A percentile compares a stretch with the other conserved stretches of the same genome.
These are phyloP conservation scores for Apiospora kogelbergensis DNA, from an alignment of 2,329 filamentous ascomycete species.

Conservation along the genomic window DNA sequence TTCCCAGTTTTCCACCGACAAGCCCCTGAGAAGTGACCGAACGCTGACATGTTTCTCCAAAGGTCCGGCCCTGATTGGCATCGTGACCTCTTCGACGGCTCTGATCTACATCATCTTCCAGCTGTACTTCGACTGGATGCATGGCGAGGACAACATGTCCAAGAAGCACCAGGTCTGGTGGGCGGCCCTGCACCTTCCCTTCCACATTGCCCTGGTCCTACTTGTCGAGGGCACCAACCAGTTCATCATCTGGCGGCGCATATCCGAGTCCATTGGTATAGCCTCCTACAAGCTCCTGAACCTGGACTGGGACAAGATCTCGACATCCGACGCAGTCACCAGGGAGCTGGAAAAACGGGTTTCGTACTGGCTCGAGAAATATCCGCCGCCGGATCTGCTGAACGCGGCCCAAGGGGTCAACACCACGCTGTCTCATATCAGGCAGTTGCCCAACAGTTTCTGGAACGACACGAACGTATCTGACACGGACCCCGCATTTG, in stretches of 20 bases:
- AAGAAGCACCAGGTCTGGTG: constrained; percentile 59
- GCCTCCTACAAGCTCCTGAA: constrained; percentile 16
- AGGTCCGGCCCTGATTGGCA: constrained; percentile 40
- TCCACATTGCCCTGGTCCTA: constrained; percentile 62
- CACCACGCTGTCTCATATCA: constrained; percentile 19
- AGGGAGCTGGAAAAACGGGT: constrained; percentile 18
- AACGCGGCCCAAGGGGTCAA: constrained; percentile 19
- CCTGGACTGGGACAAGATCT: background rate
- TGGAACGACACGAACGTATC: constrained; percentile 15
- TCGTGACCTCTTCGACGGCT: constrained; percentile 37
- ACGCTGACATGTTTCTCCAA: constrained; percentile 12
- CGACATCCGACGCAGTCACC: constrained; percentile 20
- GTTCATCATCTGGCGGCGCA: constrained; percentile 47
- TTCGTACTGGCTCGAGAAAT: constrained; percentile 28
- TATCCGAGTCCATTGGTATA: constrained; percentile 20
- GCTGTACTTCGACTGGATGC: constrained; percentile 62
- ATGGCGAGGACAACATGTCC: constrained; percentile 52
- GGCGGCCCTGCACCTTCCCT: constrained; percentile 59
- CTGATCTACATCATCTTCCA: constrained; percentile 48
- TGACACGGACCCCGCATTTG: constrained; percentile 6
- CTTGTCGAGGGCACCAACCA: constrained; percentile 64
- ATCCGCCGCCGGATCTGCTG: constrained; percentile 24
- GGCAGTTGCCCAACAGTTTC: constrained; percentile 21
- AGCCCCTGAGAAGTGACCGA: background rate
- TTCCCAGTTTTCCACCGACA: background rate